Base-by-base conservation (phyloP, 495 filamentous ascomycete genomes). In the Pyrenopolyporus hunteri region DNA sequence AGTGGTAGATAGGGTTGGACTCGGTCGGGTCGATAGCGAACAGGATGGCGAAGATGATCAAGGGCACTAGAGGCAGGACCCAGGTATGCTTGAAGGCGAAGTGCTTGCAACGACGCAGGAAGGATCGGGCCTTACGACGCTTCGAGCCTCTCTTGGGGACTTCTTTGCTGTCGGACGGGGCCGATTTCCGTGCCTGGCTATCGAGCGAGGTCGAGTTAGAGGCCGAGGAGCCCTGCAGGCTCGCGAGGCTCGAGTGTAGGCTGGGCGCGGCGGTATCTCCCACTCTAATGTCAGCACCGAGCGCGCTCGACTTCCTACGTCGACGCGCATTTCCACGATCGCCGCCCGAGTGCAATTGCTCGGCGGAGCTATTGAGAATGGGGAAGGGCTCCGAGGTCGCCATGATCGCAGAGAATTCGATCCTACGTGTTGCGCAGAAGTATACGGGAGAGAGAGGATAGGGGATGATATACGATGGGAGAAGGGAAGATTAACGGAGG, bases 1-100 rank as follows among this genome's bases (percentile, higher is more conserved):
- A 93, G 74, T 79, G 82, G 76, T 93, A 82, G 68, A 98, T 69
- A 16, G 91, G 93, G 74, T 98, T 98, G 47, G 85, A 83, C 33
- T 87, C 75, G 54, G 81, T 87, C 8, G 94, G 95, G 71, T 94
- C 90, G 65, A 93, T 67, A 53, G 85, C 84, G 72, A 91, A 97
- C 43, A 87, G 78, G 70, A 87, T 70, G 44, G 79, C 22, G 57
- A 92, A 71, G 28, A 95, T 75, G 51, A 91, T 70, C 13, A 96
- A 80, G 17, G 95, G 19, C 4, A 42, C 37, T 23, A 42, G 37
- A 20, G 37, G 94, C 42, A 89, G 83, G 48, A 93, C 80, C 87
- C 88, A 92, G 33, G 89, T 92, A 70, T 91, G 87, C 69, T 87
- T 88, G 62, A 91, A 70, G 52, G 84, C 84, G 51, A 77, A 82